Conservation (phyloP, 768 basidiomycete species). For the Candolleomyces eurysporus region DNA sequence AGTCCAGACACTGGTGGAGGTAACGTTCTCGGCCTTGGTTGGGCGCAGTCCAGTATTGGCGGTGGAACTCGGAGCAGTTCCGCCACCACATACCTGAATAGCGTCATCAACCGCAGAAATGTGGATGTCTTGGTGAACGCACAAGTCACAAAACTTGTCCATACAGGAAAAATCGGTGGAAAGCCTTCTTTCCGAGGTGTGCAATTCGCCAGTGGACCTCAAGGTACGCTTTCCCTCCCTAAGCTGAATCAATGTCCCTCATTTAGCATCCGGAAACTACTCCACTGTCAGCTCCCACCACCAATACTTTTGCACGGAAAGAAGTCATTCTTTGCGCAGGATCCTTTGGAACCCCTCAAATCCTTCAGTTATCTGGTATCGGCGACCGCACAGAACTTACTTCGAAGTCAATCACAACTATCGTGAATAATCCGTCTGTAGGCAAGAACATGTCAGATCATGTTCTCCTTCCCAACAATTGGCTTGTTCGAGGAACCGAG, state of each 20-base stretch:
- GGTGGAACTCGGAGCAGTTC: constrained; percentile 18
- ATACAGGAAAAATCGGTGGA: constrained; percentile 11
- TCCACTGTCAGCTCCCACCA: not conserved
- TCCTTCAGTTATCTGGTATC: constrained; percentile 34
- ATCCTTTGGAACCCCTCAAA: constrained; percentile 30
- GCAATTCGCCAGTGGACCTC: constrained; percentile 13
- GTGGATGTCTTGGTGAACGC: constrained; percentile 22
- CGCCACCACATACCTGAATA: constrained; percentile 22
- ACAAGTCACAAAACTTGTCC: constrained; percentile 20
- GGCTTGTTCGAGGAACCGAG: constrained; percentile 7
- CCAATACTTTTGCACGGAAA: constrained; percentile 18
- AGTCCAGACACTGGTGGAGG: constrained; percentile 7
- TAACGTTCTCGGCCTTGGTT: constrained; percentile 6
- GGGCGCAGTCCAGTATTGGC: constrained; percentile 6
- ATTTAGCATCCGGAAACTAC: too few species aligned
- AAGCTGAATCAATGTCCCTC: too few species aligned
- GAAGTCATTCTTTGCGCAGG: constrained; percentile 40
- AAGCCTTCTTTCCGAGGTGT: constrained; percentile 21
- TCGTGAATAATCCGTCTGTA: constrained; percentile 34
- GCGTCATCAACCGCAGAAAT: constrained; percentile 15
- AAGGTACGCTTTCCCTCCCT: not conserved
- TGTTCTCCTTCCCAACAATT: constrained; percentile 19
- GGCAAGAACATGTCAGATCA: constrained; percentile 37
- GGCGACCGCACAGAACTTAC: constrained; percentile 25
- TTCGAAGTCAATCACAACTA: constrained; percentile 20